Evolutionary conservation across 257 asterid genomes (phyloP), one percentile per base, ranked within the genome.

Genomic region (Echium plantagineum): DNA sequence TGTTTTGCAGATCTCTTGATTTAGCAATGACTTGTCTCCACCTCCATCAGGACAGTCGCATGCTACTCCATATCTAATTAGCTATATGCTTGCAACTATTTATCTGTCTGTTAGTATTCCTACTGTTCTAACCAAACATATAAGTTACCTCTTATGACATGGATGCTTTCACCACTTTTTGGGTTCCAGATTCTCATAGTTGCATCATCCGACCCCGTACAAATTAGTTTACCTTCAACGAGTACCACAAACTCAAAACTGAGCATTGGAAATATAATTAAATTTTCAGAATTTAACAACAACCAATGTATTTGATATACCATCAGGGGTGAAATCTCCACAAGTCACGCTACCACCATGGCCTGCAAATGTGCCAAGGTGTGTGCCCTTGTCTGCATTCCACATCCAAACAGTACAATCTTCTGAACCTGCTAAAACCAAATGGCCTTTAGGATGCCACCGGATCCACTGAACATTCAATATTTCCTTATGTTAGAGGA

Each of bases 291-390:
- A 55, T 31, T 28, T 30, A 63, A 52, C 58, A 28, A 22, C 67
- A 35, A 28, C 53, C 38, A 28, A 51, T 19, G 49, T 59, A 56
- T 48, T 42, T 53, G 55, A 16, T 57, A 55, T 84, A 91, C 98
- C 98, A 76, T 93, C 97, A 47, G 94, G 98, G 9, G 97, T 93
- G 75, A 93, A 83, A 76, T 79, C 87, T 52, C 98, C 96, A 21
- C 98, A 93, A 21, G 98, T 75, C 46, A 91, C 94, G 72, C 84
- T 75, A 67, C 75, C 65, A 62, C 67, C 85, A 69, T 93, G 98
- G 64, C 98, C 97, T 0, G 68, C 31, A 71, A 89, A 91, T 67
- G 76, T 77, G 51, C 68, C 70, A 55, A 93, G 78, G 70, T 51
- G 76, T 65, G 80, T 75, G 61, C 62, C 84, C 75, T 55, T 84